Percentiles rank a stretch among this genome's conserved stretches.
phyloP scores from a whole-genome alignment of 2,329 filamentous ascomycete species.

The Pseudopithomyces maydicus region DNA sequence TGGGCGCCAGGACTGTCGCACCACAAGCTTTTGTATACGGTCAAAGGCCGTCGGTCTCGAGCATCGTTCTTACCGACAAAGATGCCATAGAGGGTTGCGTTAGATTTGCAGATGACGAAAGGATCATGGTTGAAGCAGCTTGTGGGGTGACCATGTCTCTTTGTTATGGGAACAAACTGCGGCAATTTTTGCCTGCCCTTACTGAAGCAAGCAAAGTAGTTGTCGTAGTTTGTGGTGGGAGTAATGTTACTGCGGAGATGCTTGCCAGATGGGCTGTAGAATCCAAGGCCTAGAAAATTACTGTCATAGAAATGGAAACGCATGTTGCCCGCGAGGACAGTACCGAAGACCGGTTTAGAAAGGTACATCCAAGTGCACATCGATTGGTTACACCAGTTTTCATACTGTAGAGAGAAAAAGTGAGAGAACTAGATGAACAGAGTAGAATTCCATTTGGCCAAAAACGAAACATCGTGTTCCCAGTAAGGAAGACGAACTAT shows the following conservation, averaged over 20 bases:
- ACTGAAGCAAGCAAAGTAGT: slow-evolving; percentile 74
- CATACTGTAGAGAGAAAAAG: too few species aligned
- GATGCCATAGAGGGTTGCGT: slow-evolving; percentile 78
- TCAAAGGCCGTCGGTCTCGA: slow-evolving; percentile 58
- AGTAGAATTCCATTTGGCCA: too few species aligned
- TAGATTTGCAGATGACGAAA: slow-evolving; percentile 77
- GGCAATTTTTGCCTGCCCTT: slow-evolving; percentile 48
- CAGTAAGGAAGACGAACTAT: too few species aligned
- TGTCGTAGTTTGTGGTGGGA: slow-evolving; percentile 78
- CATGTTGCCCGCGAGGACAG: too few species aligned
- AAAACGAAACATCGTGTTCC: too few species aligned
- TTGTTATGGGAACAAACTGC: slow-evolving; percentile 66
- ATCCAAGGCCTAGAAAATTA: background rate
- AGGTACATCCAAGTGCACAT: too few species aligned
- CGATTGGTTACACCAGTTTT: too few species aligned
- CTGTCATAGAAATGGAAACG: background rate
- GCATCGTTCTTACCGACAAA: slow-evolving; percentile 69
- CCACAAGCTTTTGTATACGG: slow-evolving; percentile 66
- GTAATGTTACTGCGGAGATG: slow-evolving; percentile 50
- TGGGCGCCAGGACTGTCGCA: slow-evolving; percentile 72
- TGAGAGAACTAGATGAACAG: too few species aligned
- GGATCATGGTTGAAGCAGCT: slow-evolving; percentile 77
- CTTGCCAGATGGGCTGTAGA: slow-evolving; percentile 4
- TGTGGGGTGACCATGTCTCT: slow-evolving; percentile 78
- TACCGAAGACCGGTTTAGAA: too few species aligned